Percentiles rank a stretch among this genome's conserved stretches.
Conservation (phyloP, 2,329 filamentous ascomycete species). For the Sporothrix brunneoviolacea region DNA sequence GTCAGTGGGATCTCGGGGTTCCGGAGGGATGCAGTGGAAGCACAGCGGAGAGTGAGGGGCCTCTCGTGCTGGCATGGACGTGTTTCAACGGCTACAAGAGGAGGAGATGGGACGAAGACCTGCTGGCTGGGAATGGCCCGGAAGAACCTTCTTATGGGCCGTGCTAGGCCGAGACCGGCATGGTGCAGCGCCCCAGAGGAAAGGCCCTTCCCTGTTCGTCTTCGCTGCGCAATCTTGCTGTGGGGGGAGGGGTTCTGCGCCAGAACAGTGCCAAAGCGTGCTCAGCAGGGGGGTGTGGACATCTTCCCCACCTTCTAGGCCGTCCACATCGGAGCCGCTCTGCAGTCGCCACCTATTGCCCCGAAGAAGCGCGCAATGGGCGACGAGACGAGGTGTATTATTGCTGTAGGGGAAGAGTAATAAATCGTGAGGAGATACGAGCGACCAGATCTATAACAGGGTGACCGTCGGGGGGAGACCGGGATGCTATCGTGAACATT, state of each 20-base stretch:
- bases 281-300: not conserved
- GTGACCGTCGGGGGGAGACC: too few relatives aligned
- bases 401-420: too few relatives aligned
- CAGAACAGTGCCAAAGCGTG: not conserved
- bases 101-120: too few relatives aligned
- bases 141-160: not conserved
- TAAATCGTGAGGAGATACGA: too few relatives aligned
- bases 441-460: too few relatives aligned
- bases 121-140: too few relatives aligned
- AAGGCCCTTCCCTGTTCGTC: not conserved
- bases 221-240: too few relatives aligned
- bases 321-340: conserved; percentile 13
- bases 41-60: not conserved
- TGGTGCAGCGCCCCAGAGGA: not conserved
- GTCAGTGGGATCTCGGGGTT: conserved; percentile 9
- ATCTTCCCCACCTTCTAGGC: conserved; percentile 1
- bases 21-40: conserved; percentile 1
- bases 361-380: too few relatives aligned
- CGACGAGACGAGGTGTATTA: not conserved
- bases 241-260: not conserved
- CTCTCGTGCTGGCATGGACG: too few relatives aligned
- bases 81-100: too few relatives aligned
- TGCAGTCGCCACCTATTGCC: conserved; percentile 12
- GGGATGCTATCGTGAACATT: too few relatives aligned
- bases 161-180: not conserved